phyloP scores from a whole-genome alignment of 257 asterid genomes.

The Solanum megistacrolobum region DNA sequence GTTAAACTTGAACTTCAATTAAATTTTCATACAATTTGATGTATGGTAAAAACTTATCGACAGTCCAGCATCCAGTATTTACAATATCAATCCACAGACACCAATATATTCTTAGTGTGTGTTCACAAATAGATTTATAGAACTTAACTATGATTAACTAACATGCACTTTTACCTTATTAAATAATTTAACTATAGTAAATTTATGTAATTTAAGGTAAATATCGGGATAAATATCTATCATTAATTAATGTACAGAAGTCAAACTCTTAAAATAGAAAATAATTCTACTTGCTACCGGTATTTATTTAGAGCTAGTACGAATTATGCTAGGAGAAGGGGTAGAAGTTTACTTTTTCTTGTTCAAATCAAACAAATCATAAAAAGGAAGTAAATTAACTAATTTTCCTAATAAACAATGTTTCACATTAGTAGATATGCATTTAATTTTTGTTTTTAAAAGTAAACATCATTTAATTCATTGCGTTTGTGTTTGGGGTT shows the following conservation, averaged over 20 bases:
- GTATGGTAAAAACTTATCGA: no score
- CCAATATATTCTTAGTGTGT: no score
- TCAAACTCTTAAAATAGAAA: neutral
- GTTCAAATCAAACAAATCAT: neutral
- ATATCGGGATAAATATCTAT: neutral
- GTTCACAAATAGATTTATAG: no score
- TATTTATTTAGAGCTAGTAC: neutral
- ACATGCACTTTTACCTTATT: neutral
- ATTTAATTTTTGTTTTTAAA: neutral
- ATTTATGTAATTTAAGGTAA: neutral
- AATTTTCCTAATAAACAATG: neutral
- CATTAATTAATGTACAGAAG: neutral
- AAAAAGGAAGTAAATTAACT: neutral
- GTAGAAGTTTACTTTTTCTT: neutral
- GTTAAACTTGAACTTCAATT: no score
- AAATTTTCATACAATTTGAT: no score
- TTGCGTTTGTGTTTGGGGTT: neutral
- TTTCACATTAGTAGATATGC: neutral
- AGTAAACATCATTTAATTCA: neutral
- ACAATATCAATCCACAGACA: no score
- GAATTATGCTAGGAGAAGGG: neutral
- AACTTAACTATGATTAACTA: neutral
- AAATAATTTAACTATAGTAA: no score
- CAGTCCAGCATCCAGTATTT: no score
- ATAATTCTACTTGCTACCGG: neutral